phyloP scores from a whole-genome alignment of 495 filamentous ascomycete species.

The Penicillium waksmanii region DNA sequence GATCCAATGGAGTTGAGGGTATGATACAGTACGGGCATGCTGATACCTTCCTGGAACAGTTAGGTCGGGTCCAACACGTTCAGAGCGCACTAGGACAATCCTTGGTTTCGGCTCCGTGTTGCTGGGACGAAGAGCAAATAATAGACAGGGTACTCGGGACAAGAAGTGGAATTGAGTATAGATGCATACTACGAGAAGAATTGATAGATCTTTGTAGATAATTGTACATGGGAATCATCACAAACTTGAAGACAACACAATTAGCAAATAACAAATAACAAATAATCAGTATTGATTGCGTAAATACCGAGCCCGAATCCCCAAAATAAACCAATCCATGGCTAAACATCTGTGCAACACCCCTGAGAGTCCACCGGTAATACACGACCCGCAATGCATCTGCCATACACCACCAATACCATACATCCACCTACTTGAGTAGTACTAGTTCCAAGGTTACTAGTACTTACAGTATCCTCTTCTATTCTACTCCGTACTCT shows the following conservation, averaged over 20 bases:
- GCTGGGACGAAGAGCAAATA: conserved; percentile 11
- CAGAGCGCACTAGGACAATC: conserved; percentile 12
- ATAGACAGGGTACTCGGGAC: neutral
- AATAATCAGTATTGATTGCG: neutral
- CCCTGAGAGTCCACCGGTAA: conserved; percentile 8
- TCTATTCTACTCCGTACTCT: neutral
- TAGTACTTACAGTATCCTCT: neutral
- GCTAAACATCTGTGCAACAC: neutral
- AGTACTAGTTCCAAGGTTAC: neutral
- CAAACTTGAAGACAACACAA: neutral
- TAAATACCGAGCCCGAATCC: neutral
- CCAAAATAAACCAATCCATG: neutral
- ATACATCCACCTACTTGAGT: neutral
- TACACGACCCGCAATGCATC: neutral
- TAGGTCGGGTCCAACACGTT: neutral
- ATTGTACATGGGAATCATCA: no score
- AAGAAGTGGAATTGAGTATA: neutral
- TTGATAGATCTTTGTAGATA: neutral
- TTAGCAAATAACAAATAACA: neutral
- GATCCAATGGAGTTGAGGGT: neutral
- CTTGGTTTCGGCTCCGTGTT: conserved; percentile 23
- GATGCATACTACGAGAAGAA: neutral
- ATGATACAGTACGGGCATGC: neutral
- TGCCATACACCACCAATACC: neutral
- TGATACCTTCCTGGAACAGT: conserved; percentile 2